Conservation (phyloP, 495 filamentous ascomycete species). For the Cladorrhinum samala region DNA sequence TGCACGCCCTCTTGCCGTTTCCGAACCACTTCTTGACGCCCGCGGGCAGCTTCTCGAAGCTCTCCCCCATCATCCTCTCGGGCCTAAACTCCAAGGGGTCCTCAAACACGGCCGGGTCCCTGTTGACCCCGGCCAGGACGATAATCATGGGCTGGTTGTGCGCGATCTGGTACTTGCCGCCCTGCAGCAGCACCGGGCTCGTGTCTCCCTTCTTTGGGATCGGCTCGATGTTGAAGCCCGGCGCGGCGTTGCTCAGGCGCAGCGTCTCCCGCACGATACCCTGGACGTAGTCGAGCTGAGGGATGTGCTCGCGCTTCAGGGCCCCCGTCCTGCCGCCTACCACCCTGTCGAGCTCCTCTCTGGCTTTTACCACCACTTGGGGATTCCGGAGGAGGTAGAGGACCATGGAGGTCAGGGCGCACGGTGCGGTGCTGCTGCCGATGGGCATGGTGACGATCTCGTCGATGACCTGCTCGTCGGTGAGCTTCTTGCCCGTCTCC, state of each 20-base stretch:
- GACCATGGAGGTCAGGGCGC: constrained; percentile 49
- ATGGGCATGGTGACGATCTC: constrained; percentile 60
- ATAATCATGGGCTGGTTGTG: constrained; percentile 56
- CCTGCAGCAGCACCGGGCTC: constrained; percentile 39
- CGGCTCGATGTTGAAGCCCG: constrained; percentile 59
- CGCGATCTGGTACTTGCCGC: constrained; percentile 61
- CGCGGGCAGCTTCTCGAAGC: constrained; percentile 51
- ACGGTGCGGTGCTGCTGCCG: constrained; percentile 41
- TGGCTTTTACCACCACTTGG: constrained; percentile 50
- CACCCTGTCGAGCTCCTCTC: constrained; percentile 60
- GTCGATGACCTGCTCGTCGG: constrained; percentile 55
- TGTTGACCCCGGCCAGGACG: constrained; percentile 55
- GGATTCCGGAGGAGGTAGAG: constrained; percentile 60
- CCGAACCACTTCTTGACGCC: constrained; percentile 66
- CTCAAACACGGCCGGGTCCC: constrained; percentile 61
- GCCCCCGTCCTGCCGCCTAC: constrained; percentile 45
- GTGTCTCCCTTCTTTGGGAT: constrained; percentile 44
- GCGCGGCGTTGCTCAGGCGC: constrained; percentile 57
- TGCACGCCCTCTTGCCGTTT: constrained; percentile 61
- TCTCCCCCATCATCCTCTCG: constrained; percentile 59
- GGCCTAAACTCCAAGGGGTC: constrained; percentile 59
- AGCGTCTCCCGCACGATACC: constrained; percentile 61
- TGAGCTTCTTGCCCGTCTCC: constrained; percentile 54
- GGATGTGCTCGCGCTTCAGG: constrained; percentile 49
- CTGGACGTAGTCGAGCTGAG: constrained; percentile 57